Percentiles rank a stretch among this genome's conserved stretches.
Evolutionary conservation across 495 filamentous ascomycete genomes (phyloP).

Genomic region (Aspergillus hancockii): DNA sequence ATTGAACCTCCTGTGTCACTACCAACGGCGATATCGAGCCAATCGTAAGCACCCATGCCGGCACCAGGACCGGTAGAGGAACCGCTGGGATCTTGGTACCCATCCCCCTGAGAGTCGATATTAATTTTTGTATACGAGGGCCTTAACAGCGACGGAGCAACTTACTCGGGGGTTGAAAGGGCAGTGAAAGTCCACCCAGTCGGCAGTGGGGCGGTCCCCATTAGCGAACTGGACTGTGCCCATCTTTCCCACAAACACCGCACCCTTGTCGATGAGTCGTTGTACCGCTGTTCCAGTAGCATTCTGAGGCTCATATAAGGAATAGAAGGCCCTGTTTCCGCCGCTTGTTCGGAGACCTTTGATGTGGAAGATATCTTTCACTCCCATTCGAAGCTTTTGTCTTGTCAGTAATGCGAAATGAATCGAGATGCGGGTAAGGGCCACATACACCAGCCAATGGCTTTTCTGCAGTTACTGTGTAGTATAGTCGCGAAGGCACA

Average conservation of each 20-base stretch:
- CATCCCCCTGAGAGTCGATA: constrained; percentile 28
- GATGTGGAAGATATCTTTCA: constrained; percentile 51
- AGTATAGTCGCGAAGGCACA: constrained; percentile 42
- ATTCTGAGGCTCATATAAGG: constrained; percentile 33
- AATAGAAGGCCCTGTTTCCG: constrained; percentile 42
- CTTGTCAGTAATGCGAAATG: no score
- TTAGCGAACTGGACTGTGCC: constrained; percentile 49
- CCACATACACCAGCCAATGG: constrained; percentile 32
- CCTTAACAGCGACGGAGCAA: no score
- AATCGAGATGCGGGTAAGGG: no score
- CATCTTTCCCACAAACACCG: constrained; percentile 49
- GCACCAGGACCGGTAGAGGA: constrained; percentile 42
- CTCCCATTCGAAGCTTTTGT: constrained; percentile 31
- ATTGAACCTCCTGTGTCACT: constrained; percentile 48
- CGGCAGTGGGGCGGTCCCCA: constrained; percentile 35
- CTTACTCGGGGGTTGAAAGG: constrained; percentile 40
- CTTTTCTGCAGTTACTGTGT: constrained; percentile 23
- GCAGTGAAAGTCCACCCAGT: constrained; percentile 44
- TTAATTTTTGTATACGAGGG: no score
- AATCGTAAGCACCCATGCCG: constrained; percentile 38
- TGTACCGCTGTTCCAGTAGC: constrained; percentile 37
- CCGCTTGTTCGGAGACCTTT: constrained; percentile 41
- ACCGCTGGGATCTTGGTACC: constrained; percentile 41
- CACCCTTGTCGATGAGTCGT: constrained; percentile 44
- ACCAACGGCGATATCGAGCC: constrained; percentile 50